Evolutionary conservation across 257 asterid species (phyloP).

Genomic region (Solanum infundibuliforme): DNA sequence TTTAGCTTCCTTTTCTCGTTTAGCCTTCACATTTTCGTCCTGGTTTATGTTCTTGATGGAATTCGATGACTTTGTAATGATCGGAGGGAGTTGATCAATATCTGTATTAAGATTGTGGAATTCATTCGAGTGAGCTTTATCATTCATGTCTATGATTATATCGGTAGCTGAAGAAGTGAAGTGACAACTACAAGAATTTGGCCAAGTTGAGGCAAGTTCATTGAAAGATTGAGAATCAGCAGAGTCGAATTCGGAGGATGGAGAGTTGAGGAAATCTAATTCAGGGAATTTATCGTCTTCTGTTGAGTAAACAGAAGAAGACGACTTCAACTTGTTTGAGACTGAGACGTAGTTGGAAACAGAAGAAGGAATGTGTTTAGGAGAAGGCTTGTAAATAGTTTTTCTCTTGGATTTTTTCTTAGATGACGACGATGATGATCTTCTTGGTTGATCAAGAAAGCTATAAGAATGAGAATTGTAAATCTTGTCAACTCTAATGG

Average conservation of each 20-base stretch:
- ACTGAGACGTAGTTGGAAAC: neutral
- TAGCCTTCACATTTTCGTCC: neutral
- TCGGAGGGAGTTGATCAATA: constrained; percentile 41
- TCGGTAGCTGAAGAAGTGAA: constrained; percentile 39
- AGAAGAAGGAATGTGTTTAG: constrained; percentile 9
- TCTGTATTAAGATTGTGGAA: constrained; percentile 16
- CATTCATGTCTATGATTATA: constrained; percentile 47
- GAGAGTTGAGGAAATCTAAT: constrained; percentile 22
- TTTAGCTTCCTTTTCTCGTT: neutral
- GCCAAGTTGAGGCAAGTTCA: constrained; percentile 7
- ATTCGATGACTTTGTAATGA: constrained; percentile 32
- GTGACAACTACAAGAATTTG: constrained; percentile 30
- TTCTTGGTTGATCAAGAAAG: constrained; percentile 43
- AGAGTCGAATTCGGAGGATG: constrained; percentile 26
- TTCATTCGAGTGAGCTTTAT: neutral
- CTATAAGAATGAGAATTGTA: constrained; percentile 17
- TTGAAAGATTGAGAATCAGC: constrained; percentile 16
- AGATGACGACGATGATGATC: constrained; percentile 22
- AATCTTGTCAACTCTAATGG: constrained; percentile 10
- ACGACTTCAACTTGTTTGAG: neutral
- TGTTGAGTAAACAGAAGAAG: neutral
- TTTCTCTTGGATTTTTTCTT: constrained; percentile 38
- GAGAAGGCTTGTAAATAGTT: constrained; percentile 70
- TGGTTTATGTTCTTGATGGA: neutral
- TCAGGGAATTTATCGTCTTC: constrained; percentile 17